Percentiles rank a stretch among this genome's conserved stretches.
phyloP scores from a whole-genome alignment of 1,284 basidiomycete genomes.

The Meripilus lineatus region DNA sequence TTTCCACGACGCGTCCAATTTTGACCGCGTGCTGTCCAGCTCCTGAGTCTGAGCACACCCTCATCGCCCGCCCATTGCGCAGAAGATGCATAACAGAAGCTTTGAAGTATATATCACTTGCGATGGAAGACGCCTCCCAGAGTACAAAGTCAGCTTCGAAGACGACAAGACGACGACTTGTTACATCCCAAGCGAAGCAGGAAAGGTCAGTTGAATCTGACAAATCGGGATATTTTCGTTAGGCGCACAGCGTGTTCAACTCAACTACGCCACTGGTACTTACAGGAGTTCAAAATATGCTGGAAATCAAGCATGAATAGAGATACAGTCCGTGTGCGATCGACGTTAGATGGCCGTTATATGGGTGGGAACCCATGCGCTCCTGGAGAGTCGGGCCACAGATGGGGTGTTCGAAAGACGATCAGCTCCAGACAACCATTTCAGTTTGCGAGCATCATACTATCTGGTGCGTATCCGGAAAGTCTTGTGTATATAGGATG shows the following conservation, averaged over 20 bases:
- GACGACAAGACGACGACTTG: background rate
- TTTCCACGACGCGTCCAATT: too few relatives aligned
- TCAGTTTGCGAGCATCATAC: background rate
- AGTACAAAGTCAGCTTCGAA: conserved; percentile 1
- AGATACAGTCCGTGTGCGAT: background rate
- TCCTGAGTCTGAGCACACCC: too few relatives aligned
- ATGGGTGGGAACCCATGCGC: background rate
- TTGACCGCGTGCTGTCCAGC: too few relatives aligned
- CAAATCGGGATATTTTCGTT: background rate
- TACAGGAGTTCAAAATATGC: background rate
- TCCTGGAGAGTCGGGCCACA: background rate
- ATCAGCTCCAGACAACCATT: background rate
- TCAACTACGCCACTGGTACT: too few relatives aligned
- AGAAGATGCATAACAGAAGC: too few relatives aligned
- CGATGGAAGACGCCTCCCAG: background rate
- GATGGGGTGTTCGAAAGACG: background rate
- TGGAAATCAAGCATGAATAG: background rate
- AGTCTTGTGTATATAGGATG: background rate
- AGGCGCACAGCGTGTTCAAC: background rate
- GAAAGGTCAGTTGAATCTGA: conserved; percentile 3
- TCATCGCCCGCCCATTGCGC: too few relatives aligned
- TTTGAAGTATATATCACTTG: conserved; percentile 2
- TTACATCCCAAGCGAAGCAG: conserved; percentile 5
- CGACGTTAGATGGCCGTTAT: background rate
- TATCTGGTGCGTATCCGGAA: background rate